Evolutionary conservation across 2,329 filamentous ascomycete species (phyloP).

Genomic region (Paracamarosporium sp.): DNA sequence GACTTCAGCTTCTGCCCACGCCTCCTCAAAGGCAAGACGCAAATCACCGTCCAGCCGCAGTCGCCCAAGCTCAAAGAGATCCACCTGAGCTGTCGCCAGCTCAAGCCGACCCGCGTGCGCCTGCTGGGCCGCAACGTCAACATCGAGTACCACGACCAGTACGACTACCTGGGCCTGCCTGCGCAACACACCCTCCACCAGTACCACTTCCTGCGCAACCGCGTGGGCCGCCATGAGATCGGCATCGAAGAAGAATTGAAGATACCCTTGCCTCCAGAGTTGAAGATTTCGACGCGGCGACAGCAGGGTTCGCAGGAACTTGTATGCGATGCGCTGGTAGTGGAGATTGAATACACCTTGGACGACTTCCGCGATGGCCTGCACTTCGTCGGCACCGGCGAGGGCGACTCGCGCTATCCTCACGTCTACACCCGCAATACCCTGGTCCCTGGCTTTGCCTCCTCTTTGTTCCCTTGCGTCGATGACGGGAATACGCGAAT

Average conservation of each 20-base stretch:
- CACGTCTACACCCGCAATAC: conserved; percentile 90
- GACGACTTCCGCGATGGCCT: conserved; percentile 82
- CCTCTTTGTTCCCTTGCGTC: conserved; percentile 90
- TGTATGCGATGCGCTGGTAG: conserved; percentile 64
- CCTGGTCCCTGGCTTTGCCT: conserved; percentile 77
- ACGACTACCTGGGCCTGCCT: conserved; percentile 69
- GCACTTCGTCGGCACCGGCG: conserved; percentile 87
- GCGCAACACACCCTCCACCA: conserved; percentile 65
- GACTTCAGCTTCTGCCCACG: conserved; percentile 85
- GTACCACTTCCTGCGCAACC: conserved; percentile 77
- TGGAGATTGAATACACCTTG: conserved; percentile 79
- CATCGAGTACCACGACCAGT: conserved; percentile 67
- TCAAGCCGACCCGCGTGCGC: conserved; percentile 61
- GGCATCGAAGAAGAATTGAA: conserved; percentile 64
- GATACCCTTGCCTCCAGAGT: conserved; percentile 64
- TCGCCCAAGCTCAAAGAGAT: conserved; percentile 62
- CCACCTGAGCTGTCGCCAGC: conserved; percentile 68
- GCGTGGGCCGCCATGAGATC: conserved; percentile 65
- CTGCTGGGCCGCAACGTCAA: conserved; percentile 48
- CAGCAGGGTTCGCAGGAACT: conserved; percentile 36
- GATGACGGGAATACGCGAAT: conserved; percentile 83
- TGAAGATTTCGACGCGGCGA: conserved; percentile 68
- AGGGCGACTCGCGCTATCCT: conserved; percentile 81
- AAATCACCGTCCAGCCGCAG: conserved; percentile 77
- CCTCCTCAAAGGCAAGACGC: conserved; percentile 77